phyloP scores from a whole-genome alignment of 108 stramenopile genomes.

The Skeletonema grethae region DNA sequence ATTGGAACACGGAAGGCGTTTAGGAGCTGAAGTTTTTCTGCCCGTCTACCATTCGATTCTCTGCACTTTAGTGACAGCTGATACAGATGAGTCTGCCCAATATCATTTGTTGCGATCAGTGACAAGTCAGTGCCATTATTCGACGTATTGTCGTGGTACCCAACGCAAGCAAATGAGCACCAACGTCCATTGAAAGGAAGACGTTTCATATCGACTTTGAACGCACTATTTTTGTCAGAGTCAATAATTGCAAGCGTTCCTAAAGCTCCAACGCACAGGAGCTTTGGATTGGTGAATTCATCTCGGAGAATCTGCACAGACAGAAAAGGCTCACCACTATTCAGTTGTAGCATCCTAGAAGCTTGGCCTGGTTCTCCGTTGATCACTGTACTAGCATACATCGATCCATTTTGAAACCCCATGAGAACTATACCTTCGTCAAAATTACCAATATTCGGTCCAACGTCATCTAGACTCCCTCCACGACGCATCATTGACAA shows the following conservation, averaged over 20 bases:
- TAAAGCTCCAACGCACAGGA: background rate
- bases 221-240: background rate
- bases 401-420: constrained; percentile 45
- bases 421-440: constrained; percentile 41
- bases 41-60: background rate
- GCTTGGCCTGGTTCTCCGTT: background rate
- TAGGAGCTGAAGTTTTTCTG: background rate
- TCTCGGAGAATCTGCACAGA: background rate
- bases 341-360: constrained; percentile 20
- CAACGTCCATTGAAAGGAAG: background rate
- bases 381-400: constrained; percentile 22
- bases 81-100: background rate
- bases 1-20: background rate
- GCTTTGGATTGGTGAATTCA: background rate
- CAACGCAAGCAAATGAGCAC: background rate
- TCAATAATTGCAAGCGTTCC: background rate
- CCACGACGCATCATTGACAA: constrained; percentile 8
- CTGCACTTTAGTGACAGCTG: background rate
- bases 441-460: constrained; percentile 1
- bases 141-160: background rate
- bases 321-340: background rate
- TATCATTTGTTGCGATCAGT: background rate
- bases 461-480: background rate
- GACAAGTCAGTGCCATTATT: background rate
- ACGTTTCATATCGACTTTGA: background rate